phyloP scores from a whole-genome alignment of 768 basidiomycete genomes.

The Pulveroboletus sp. region DNA sequence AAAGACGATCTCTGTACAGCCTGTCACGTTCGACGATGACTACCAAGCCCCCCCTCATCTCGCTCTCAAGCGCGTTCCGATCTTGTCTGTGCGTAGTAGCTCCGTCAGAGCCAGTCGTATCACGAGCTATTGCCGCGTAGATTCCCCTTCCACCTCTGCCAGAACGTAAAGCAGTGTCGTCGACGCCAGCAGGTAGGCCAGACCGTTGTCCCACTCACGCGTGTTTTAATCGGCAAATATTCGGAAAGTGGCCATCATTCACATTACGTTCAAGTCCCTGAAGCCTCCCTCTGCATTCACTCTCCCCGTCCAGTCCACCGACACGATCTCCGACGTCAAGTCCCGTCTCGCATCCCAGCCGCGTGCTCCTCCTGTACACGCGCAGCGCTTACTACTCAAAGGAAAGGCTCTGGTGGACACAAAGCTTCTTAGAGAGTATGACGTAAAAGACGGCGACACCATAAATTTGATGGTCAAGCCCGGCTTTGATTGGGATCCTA shows the following conservation, averaged over 20 bases:
- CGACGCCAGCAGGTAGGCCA: conserved; percentile 29
- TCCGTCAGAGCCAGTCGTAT: background rate
- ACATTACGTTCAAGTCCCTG: conserved; percentile 82
- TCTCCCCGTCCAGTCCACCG: conserved; percentile 71
- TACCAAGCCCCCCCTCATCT: conserved; percentile 69
- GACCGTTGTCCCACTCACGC: background rate
- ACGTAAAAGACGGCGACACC: conserved; percentile 70
- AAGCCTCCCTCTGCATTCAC: conserved; percentile 80
- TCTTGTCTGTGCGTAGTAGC: conserved; percentile 52
- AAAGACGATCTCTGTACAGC: conserved; percentile 60
- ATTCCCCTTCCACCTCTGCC: conserved; percentile 60
- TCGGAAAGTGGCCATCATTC: conserved; percentile 34
- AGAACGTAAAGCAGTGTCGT: conserved; percentile 38
- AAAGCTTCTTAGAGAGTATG: conserved; percentile 90
- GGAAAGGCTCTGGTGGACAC: conserved; percentile 89
- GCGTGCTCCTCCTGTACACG: conserved; percentile 70
- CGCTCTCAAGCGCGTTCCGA: conserved; percentile 63
- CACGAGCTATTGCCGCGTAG: conserved; percentile 31
- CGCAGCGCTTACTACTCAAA: conserved; percentile 84
- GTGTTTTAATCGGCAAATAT: conserved; percentile 9
- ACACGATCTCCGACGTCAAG: conserved; percentile 80
- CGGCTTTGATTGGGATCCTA: conserved; percentile 59
- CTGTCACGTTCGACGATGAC: conserved; percentile 65
- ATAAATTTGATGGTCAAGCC: conserved; percentile 87
- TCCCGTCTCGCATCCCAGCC: conserved; percentile 60